Evolutionary conservation across 495 filamentous ascomycete genomes (phyloP), one percentile per base, ranked within the genome.

Genomic region (Usnea hakonensis): DNA sequence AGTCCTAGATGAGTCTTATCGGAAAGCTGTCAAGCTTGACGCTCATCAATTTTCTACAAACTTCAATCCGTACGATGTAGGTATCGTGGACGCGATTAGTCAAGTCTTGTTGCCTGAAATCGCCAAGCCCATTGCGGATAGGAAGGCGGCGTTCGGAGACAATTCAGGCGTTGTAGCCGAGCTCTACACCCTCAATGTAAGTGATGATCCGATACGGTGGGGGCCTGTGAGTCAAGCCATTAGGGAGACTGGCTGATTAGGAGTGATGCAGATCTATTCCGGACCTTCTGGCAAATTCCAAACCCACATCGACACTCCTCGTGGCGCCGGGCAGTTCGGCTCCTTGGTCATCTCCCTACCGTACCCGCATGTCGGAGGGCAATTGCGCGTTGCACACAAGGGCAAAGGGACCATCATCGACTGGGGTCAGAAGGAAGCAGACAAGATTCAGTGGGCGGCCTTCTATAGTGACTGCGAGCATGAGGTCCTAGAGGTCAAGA

Each of bases 401-500:
- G 62, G 66, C 19, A 70, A 58, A 28, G 63, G 68, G 5, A 62
- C 74, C n/a, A 60, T 65, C 9, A 79, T 76, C 61, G 76, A 81
- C 67, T 84, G 81, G 80, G 64, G 63, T 26, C 30, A 43, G 1
- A 48, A 55, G 0, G 73, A 67, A 40, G 50, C 26, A 6, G 46
- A 70, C 0, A 16, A 62, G 1, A 75, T 85, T 53, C 65, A 77
- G 35, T 87, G 81, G 82, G 81, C 78, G 0, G 83, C 84, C 1
- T 87, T 87, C 69, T 86, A 83, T 66, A 81, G 77, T 61, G 82
- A 86, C 65, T 84, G 79, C 64, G 78, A 82, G 67, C 83, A 86
- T 67, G 82, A 86, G 69, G 77, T 86, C n/a, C 68, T 77, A 8
- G 70, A 74, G n/a, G 74, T 86, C 46, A 80, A 72, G 0, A 61